Conservation (phyloP, 2,329 filamentous ascomycete genomes). For the Nigrograna mackinnonii region DNA sequence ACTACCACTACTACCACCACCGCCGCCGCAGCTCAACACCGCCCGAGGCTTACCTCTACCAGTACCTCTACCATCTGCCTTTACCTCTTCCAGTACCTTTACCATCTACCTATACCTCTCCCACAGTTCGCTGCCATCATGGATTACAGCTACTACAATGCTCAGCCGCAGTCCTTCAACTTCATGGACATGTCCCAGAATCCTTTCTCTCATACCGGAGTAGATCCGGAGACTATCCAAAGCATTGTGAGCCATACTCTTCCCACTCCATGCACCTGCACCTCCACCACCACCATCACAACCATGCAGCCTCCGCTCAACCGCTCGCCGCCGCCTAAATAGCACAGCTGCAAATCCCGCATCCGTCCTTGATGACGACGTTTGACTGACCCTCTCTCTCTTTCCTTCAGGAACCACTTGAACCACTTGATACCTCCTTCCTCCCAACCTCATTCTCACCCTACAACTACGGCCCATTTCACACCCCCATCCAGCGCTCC, state of each 20-base stretch:
- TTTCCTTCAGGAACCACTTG: constrained; percentile 25
- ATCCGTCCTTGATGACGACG: neutral
- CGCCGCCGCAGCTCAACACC: neutral
- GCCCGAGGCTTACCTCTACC: no score
- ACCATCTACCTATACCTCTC: constrained; percentile 1
- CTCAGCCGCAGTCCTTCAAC: constrained; percentile 51
- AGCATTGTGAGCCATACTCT: constrained; percentile 31
- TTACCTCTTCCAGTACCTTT: constrained; percentile 3
- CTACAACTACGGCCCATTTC: constrained; percentile 34
- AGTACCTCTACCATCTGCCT: no score
- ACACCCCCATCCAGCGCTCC: constrained; percentile 32
- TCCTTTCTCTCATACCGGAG: constrained; percentile 30
- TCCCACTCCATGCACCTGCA: neutral
- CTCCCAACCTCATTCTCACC: constrained; percentile 16
- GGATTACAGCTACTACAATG: constrained; percentile 61
- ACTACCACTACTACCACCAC: neutral
- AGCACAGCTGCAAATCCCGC: constrained; percentile 9
- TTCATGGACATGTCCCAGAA: constrained; percentile 52
- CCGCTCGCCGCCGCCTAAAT: no score
- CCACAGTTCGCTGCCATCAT: constrained; percentile 38
- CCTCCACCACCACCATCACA: neutral
- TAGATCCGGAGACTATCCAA: constrained; percentile 41
- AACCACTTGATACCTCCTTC: constrained; percentile 47
- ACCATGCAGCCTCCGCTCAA: no score
- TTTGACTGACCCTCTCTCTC: constrained; percentile 23